Conservation (phyloP, 2,329 filamentous ascomycete species). For the Zopfia rhizophila region DNA sequence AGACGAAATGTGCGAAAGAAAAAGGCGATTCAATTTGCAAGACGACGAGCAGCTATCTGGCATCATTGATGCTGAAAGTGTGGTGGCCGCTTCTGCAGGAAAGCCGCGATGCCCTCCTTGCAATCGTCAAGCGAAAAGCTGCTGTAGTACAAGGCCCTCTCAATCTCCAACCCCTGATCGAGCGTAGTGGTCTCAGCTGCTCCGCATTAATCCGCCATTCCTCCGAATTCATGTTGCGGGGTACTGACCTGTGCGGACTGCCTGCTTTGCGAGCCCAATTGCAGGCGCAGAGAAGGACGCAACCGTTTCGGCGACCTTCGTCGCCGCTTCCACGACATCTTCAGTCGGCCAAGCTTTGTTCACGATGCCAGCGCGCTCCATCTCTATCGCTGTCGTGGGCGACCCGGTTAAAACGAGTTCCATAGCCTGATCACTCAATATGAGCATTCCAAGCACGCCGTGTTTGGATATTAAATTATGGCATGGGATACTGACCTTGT, state of each 20-base stretch:
- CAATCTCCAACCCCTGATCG: constrained; percentile 52
- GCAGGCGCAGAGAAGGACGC: constrained; percentile 55
- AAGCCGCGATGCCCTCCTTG: constrained; percentile 55
- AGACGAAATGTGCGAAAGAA: no score
- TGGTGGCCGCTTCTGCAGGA: constrained; percentile 52
- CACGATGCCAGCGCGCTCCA: constrained; percentile 55
- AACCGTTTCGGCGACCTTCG: constrained; percentile 53
- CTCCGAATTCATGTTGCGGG: constrained; percentile 7
- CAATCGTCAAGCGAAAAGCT: constrained; percentile 53
- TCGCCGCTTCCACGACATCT: constrained; percentile 52
- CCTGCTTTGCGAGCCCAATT: constrained; percentile 56
- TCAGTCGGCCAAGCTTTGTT: constrained; percentile 49
- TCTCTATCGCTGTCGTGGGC: constrained; percentile 49
- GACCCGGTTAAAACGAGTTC: constrained; percentile 57
- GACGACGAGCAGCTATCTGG: background rate
- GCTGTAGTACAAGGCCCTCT: constrained; percentile 46
- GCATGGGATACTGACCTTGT: constrained; percentile 38
- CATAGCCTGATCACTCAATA: constrained; percentile 52
- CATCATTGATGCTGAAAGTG: constrained; percentile 33
- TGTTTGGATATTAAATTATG: constrained; percentile 2
- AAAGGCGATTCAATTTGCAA: background rate
- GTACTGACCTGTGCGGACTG: constrained; percentile 54
- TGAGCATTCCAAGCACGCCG: background rate
- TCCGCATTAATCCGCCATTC: constrained; percentile 26
- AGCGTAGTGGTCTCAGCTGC: constrained; percentile 57